A percentile compares a stretch with the other conserved stretches of the same genome.
Evolutionary conservation across 2,329 filamentous ascomycete species (phyloP).

Genomic region (Phaeophleospora eucalypticola): DNA sequence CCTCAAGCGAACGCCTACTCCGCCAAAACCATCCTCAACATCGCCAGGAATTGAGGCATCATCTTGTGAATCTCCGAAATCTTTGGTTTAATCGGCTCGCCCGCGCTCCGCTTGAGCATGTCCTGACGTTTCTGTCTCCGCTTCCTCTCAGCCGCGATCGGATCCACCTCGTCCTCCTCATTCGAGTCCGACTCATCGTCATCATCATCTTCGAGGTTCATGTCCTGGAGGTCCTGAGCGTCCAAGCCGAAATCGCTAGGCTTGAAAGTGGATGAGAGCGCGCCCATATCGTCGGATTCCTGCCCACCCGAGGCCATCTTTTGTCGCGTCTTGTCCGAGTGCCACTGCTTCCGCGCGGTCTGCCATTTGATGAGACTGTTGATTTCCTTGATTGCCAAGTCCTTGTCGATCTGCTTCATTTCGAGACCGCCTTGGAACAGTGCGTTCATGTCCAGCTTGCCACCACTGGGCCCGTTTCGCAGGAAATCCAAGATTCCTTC

Average conservation of each 20-base stretch:
- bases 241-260: slow-evolving; percentile 87
- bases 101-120: slow-evolving; percentile 51
- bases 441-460: slow-evolving; percentile 89
- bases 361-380: slow-evolving; percentile 88
- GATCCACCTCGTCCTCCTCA: slow-evolving; percentile 66
- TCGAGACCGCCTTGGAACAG: slow-evolving; percentile 77
- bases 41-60: slow-evolving; percentile 32
- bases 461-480: slow-evolving; percentile 73
- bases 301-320: slow-evolving; percentile 91
- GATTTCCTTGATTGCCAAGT: slow-evolving; percentile 72
- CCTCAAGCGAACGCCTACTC: slow-evolving; percentile 7
- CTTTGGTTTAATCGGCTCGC: slow-evolving; percentile 36
- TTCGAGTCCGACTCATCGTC: slow-evolving; percentile 69
- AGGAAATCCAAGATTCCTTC: slow-evolving; percentile 93
- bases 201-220: slow-evolving; percentile 72
- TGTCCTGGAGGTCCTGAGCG: slow-evolving; percentile 78
- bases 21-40: slow-evolving; percentile 36
- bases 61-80: slow-evolving; percentile 34
- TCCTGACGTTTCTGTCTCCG: slow-evolving; percentile 74
- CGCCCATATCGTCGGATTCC: slow-evolving; percentile 46
- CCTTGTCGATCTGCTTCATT: slow-evolving; percentile 63
- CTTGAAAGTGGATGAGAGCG: slow-evolving; percentile 58
- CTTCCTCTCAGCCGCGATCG: slow-evolving; percentile 80
- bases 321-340: slow-evolving; percentile 93
- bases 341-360: slow-evolving; percentile 93